phyloP scores from a whole-genome alignment of 2,329 filamentous ascomycete species.

The Fusarium compactum region DNA sequence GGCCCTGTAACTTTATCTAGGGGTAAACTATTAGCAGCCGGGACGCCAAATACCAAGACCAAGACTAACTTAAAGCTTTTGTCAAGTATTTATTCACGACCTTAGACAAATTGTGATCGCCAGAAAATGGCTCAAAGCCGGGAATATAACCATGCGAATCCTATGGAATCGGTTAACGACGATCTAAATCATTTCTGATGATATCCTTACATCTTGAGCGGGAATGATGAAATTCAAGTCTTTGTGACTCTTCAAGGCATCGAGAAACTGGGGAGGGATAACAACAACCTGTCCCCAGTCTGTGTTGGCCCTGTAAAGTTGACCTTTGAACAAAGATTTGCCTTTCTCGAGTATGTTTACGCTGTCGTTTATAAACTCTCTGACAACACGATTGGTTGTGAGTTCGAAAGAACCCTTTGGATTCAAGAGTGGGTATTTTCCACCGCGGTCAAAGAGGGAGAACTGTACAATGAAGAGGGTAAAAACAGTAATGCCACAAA shows the following conservation, averaged over 20 bases:
- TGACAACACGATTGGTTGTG: not conserved
- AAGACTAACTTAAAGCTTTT: not conserved
- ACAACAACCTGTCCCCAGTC: conserved; percentile 5
- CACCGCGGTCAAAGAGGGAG: not conserved
- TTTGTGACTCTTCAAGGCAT: not conserved
- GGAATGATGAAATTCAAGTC: not conserved
- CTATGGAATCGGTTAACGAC: not conserved
- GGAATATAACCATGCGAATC: conserved; percentile 12
- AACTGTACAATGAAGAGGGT: not conserved
- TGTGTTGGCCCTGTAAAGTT: not conserved
- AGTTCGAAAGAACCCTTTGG: conserved; percentile 1
- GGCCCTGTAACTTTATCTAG: not conserved
- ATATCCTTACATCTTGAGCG: conserved; percentile 1
- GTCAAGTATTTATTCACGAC: conserved; percentile 13
- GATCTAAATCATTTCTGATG: not conserved
- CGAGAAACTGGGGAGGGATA: not conserved
- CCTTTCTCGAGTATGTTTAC: not conserved
- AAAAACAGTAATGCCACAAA: not conserved
- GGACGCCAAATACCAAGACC: accelerated
- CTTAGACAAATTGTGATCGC: accelerated
- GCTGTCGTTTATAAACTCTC: conserved; percentile 3
- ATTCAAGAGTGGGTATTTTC: conserved; percentile 1
- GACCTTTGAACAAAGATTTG: not conserved
- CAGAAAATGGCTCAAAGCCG: not conserved
- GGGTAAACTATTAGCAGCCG: not conserved